A percentile compares a stretch with the other conserved stretches of the same genome.
These are phyloP conservation scores for Balansia obtecta DNA, from an alignment of 2,329 filamentous ascomycete species.

Conservation along the genomic window DNA sequence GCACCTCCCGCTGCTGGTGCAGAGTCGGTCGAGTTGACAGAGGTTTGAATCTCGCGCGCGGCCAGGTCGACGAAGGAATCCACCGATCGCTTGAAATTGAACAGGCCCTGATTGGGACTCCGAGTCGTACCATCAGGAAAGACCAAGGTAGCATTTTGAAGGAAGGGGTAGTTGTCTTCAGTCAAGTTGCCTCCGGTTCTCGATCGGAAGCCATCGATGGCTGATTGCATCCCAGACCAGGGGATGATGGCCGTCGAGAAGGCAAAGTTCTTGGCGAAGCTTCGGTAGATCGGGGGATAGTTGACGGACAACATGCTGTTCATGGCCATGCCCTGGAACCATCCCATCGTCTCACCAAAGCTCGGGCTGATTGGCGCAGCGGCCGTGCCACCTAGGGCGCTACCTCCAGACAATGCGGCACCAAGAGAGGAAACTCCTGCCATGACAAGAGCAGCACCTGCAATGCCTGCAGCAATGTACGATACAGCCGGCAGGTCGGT, in stretches of 20 bases:
- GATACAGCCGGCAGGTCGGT: conserved; percentile 62
- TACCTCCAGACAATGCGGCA: conserved; percentile 36
- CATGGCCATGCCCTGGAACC: conserved; percentile 88
- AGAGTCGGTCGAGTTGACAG: conserved; percentile 25
- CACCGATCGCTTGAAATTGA: conserved; percentile 43
- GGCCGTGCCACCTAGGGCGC: conserved; percentile 41
- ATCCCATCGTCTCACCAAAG: conserved; percentile 73
- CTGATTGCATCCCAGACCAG: conserved; percentile 66
- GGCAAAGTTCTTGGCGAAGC: conserved; percentile 84
- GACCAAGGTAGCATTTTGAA: conserved; percentile 65
- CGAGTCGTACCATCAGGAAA: conserved; percentile 48
- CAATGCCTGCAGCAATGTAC: conserved; percentile 73
- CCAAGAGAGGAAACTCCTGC: conserved; percentile 59
- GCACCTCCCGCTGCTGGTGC: conserved; percentile 15
- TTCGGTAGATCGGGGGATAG: conserved; percentile 78
- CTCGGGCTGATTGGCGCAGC: conserved; percentile 62
- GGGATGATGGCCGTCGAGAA: conserved; percentile 79
- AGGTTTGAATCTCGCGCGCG: conserved; percentile 38
- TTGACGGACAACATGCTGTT: conserved; percentile 92
- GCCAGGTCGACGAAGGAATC: conserved; percentile 34
- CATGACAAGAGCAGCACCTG: conserved; percentile 67
- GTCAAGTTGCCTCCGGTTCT: conserved; percentile 80
- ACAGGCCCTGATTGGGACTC: conserved; percentile 24
- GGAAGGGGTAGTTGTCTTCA: conserved; percentile 58
- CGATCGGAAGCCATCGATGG: conserved; percentile 74